phyloP scores from a whole-genome alignment of 1,284 basidiomycete genomes.

The Ceratobasidium sp. region DNA sequence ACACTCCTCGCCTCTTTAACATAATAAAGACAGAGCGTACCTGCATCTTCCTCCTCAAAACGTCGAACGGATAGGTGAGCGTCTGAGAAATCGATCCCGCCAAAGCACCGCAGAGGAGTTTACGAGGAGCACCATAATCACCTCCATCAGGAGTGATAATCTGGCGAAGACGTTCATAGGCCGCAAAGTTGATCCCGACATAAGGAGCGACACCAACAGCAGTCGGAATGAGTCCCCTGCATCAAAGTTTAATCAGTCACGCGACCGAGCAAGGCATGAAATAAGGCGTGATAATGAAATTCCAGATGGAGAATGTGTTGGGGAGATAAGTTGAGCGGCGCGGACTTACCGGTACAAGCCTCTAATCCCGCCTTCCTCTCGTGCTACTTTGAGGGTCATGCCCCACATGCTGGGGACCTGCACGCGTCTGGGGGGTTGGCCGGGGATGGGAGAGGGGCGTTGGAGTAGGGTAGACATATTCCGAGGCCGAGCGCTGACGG shows the following conservation, averaged over 20 bases:
- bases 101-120: slow-evolving; percentile 80
- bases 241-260: slow-evolving; percentile 42
- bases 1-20: neutral
- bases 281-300: neutral
- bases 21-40: neutral
- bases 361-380: slow-evolving; percentile 89
- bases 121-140: slow-evolving; percentile 65
- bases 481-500: neutral
- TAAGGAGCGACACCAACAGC: slow-evolving; percentile 94
- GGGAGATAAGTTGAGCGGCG: neutral
- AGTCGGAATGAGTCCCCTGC: slow-evolving; percentile 84
- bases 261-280: slow-evolving; percentile 22
- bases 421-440: slow-evolving; percentile 49
- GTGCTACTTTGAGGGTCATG: slow-evolving; percentile 91
- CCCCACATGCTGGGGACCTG: slow-evolving; percentile 79
- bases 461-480: slow-evolving; percentile 47
- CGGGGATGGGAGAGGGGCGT: slow-evolving; percentile 38
- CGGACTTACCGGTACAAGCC: slow-evolving; percentile 77
- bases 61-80: slow-evolving; percentile 96
- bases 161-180: slow-evolving; percentile 80
- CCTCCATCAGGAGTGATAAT: slow-evolving; percentile 78
- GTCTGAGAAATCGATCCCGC: slow-evolving; percentile 91
- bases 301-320: neutral
- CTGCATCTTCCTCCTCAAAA: slow-evolving; percentile 92
- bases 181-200: slow-evolving; percentile 87